These are phyloP conservation scores for Pleodorina starrii DNA, from an alignment of 139 green algal genomes.

Conservation along the genomic window DNA sequence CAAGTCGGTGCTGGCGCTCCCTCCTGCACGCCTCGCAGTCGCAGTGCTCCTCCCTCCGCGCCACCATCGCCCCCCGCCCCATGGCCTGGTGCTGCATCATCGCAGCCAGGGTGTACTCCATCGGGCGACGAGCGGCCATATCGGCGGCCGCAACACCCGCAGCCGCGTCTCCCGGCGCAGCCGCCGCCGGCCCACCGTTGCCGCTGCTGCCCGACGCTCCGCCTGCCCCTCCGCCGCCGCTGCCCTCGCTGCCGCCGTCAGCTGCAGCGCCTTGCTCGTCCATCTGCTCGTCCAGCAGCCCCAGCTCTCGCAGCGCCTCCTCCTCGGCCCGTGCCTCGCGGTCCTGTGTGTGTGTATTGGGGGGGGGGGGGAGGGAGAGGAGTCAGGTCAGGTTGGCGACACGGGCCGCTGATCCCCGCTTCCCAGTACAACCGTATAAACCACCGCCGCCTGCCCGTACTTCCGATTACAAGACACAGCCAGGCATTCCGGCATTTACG, in stretches of 20 bases:
- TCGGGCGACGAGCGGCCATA: background rate
- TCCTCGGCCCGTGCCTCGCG: constrained; percentile 1
- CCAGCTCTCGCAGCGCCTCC: background rate
- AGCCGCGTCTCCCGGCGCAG: background rate
- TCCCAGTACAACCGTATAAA: too few relatives aligned
- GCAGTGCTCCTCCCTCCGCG: background rate
- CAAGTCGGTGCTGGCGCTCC: background rate
- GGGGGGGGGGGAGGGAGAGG: too few relatives aligned
- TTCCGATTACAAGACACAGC: too few relatives aligned
- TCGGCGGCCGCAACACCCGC: too few relatives aligned
- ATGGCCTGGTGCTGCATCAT: background rate
- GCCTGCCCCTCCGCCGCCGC: background rate
- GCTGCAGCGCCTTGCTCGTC: background rate
- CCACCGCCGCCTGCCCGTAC: too few relatives aligned
- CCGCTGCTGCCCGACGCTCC: background rate
- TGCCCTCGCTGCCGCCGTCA: background rate
- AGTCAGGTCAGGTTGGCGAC: too few relatives aligned
- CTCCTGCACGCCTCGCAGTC: constrained; percentile 20
- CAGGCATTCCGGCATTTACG: too few relatives aligned
- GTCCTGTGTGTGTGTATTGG: too few relatives aligned
- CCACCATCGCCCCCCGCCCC: background rate
- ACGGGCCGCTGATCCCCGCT: too few relatives aligned
- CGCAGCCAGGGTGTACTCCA: background rate
- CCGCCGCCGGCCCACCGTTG: background rate
- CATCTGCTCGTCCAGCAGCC: background rate